Conservation (phyloP, 2,329 filamentous ascomycete species). For the Aurifilum marmelostoma region DNA sequence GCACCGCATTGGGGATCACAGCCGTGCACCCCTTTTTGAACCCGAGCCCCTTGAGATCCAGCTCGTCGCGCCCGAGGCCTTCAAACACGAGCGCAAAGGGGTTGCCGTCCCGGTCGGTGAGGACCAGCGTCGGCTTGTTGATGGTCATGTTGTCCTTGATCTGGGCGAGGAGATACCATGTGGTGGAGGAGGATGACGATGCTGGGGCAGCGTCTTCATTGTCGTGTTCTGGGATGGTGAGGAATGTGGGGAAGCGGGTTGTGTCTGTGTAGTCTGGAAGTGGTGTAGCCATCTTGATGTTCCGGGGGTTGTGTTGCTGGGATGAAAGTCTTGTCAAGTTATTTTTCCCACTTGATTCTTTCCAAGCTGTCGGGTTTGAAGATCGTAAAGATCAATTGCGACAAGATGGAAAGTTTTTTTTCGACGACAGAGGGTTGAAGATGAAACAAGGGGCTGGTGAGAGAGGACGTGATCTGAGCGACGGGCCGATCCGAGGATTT, state of each 20-base stretch:
- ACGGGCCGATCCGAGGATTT: slow-evolving; percentile 12
- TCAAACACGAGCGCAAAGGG: slow-evolving; percentile 54
- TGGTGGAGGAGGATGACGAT: neutral
- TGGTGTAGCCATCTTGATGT: slow-evolving; percentile 27
- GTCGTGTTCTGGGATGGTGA: slow-evolving; percentile 18
- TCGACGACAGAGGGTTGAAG: neutral
- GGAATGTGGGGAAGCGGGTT: slow-evolving; percentile 41
- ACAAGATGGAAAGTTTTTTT: neutral
- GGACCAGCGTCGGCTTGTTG: slow-evolving; percentile 53
- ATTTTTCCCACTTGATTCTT: too few relatives aligned
- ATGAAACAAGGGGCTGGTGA: slow-evolving; percentile 25
- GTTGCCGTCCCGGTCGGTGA: slow-evolving; percentile 43
- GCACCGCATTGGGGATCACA: slow-evolving; percentile 41
- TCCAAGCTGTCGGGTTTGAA: too few relatives aligned
- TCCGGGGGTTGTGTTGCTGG: neutral
- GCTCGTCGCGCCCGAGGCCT: slow-evolving; percentile 41
- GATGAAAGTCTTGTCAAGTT: too few relatives aligned
- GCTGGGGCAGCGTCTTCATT: neutral
- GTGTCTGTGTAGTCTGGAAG: slow-evolving; percentile 38
- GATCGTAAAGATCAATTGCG: too few relatives aligned
- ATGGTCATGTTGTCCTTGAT: slow-evolving; percentile 53
- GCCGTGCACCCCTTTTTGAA: slow-evolving; percentile 45
- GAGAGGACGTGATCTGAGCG: neutral
- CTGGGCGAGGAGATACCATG: slow-evolving; percentile 48
- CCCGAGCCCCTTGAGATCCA: slow-evolving; percentile 38